Evolutionary conservation across 306 rosid genomes (phyloP), one percentile per base, ranked within the genome.

Genomic region (Citrullus amarus): DNA sequence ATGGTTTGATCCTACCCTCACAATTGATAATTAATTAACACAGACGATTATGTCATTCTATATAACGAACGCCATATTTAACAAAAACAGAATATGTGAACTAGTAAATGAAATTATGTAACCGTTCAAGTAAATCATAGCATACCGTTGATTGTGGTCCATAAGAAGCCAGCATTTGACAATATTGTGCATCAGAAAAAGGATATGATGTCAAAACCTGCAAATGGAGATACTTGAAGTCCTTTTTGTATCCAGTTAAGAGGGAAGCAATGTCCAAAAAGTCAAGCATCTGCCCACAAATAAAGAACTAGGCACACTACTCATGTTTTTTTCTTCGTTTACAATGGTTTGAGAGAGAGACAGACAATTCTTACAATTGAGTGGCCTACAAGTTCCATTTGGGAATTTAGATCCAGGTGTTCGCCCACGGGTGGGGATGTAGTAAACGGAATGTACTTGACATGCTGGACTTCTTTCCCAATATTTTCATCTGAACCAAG

Each of bases 191-290:
- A 80, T 89, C 91, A 46, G 84, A 81, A 87, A 85, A 85, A 38
- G 94, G 90, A 85, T 86, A 82, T 17, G 96, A 75, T 22, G 93
- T 82, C 65, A 91, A 79, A 81, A 86, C 92, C 98, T 91, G 92
- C 91, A 87, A 44, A 81, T 43, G 63, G 80, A 56, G 74, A 83
- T 79, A 67, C 72, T 79, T 81, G 78, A 22, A 58, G 79, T 71
- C 72, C 58, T 78, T 83, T 78, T 63, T 62, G 25, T 9, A 67
- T 55, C 72, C 77, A 63, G 53, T 17, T 34, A 28, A 43, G n/a
- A 74, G 20, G 62, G 53, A 63, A 63, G 50, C n/a, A 57, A 43
- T 53, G 53, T 60, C 25, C 13, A 72, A 55, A 62, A 71, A 38
- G 79, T 56, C 41, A 17, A 56, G 17, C 15, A 82, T 79, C 20